Evolutionary conservation across 2,329 filamentous ascomycete species (phyloP).

Genomic region (Lojkania enalia): DNA sequence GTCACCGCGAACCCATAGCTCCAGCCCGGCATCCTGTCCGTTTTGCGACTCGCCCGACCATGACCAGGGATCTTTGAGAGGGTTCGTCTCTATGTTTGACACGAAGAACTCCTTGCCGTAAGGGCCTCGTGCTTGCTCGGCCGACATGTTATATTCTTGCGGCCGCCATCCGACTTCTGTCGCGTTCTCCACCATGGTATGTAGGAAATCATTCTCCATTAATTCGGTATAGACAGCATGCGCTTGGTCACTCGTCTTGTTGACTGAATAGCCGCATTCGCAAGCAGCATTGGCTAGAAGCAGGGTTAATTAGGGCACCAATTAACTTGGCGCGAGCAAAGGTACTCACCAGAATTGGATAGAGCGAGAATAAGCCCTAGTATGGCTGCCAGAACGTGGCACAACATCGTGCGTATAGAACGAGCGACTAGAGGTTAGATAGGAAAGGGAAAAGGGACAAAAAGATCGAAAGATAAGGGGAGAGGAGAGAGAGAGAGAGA

Average conservation of each 20-base stretch:
- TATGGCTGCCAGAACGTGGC: slow-evolving; percentile 25
- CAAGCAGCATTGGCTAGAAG: slow-evolving; percentile 56
- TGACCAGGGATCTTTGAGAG: slow-evolving; percentile 46
- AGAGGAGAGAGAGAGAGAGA: slow-evolving; percentile 11
- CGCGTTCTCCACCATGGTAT: slow-evolving; percentile 55
- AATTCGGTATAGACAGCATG: slow-evolving; percentile 66
- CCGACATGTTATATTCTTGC: slow-evolving; percentile 68
- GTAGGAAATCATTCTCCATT: slow-evolving; percentile 72
- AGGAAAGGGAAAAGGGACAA: slow-evolving; percentile 1
- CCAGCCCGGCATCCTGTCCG: slow-evolving; percentile 46
- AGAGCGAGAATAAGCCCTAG: slow-evolving; percentile 35
- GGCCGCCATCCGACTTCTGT: slow-evolving; percentile 60
- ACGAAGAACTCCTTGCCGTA: slow-evolving; percentile 67
- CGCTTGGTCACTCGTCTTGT: slow-evolving; percentile 46
- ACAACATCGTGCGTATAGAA: slow-evolving; percentile 11
- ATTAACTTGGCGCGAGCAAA: background rate
- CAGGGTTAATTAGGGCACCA: slow-evolving; percentile 1
- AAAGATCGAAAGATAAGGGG: background rate
- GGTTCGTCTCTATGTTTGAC: slow-evolving; percentile 61
- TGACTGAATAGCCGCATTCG: slow-evolving; percentile 71
- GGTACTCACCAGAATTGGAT: slow-evolving; percentile 35
- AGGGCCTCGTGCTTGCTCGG: slow-evolving; percentile 60
- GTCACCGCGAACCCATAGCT: slow-evolving; percentile 45
- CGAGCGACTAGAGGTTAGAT: slow-evolving; percentile 5
- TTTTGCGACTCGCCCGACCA: slow-evolving; percentile 52